phyloP scores from a whole-genome alignment of 495 filamentous ascomycete genomes.

The Penicillium waksmanii region DNA sequence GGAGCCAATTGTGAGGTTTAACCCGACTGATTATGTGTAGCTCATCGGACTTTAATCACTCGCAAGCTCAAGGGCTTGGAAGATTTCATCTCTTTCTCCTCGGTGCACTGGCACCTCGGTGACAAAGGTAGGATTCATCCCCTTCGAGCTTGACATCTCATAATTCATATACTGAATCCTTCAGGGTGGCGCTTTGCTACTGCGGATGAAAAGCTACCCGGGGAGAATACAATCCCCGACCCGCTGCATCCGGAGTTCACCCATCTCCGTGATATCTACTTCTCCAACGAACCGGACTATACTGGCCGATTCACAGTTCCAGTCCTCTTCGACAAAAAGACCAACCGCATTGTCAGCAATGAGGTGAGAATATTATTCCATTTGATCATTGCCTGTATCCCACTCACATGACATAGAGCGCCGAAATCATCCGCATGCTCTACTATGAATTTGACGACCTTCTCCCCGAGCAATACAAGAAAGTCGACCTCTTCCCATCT shows the following conservation, averaged over 20 bases:
- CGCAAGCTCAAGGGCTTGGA: slow-evolving; percentile 70
- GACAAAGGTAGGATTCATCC: slow-evolving; percentile 52
- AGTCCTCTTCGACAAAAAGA: slow-evolving; percentile 65
- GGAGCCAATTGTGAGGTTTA: background rate
- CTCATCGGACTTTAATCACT: slow-evolving; percentile 68
- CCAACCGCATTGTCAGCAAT: slow-evolving; percentile 58
- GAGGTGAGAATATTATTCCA: slow-evolving; percentile 38
- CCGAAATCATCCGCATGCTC: slow-evolving; percentile 71
- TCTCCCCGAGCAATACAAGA: slow-evolving; percentile 57
- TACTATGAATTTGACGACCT: slow-evolving; percentile 76
- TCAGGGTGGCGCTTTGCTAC: slow-evolving; percentile 82
- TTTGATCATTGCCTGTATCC: background rate
- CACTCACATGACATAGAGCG: slow-evolving; percentile 32
- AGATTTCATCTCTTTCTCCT: slow-evolving; percentile 65
- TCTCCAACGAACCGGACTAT: slow-evolving; percentile 62
- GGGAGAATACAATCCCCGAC: slow-evolving; percentile 57
- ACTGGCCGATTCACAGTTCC: slow-evolving; percentile 65
- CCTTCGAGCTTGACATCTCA: background rate
- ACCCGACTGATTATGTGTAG: slow-evolving; percentile 32
- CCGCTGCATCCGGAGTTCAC: slow-evolving; percentile 56
- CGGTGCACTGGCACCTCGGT: slow-evolving; percentile 69
- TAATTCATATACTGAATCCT: background rate
- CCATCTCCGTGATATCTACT: slow-evolving; percentile 64
- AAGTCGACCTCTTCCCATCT: slow-evolving; percentile 66
- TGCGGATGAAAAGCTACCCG: slow-evolving; percentile 62